Percentiles rank a stretch among this genome's conserved stretches.
These are phyloP conservation scores for Nicotiana tomentosiformis DNA, from an alignment of 257 asterid genomes.

Conservation along the genomic window DNA sequence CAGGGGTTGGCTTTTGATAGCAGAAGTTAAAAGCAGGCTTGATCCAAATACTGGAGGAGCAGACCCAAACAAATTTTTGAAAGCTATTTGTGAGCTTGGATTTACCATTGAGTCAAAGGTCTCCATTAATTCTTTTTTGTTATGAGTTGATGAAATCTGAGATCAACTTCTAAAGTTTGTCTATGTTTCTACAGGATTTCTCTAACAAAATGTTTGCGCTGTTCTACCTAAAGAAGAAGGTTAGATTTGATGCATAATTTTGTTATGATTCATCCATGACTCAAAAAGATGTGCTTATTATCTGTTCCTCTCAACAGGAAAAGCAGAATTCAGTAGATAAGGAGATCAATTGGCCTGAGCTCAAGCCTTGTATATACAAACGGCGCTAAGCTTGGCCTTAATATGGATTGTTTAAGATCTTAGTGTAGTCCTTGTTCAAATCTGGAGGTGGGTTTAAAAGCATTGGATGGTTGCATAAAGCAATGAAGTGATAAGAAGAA, in stretches of 20 bases:
- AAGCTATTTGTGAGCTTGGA: conserved; percentile 75
- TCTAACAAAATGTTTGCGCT: conserved; percentile 90
- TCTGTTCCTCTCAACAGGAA: background rate
- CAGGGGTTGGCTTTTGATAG: conserved; percentile 98
- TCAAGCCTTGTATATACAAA: conserved; percentile 12
- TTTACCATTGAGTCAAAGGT: conserved; percentile 66
- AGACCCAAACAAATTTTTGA: conserved; percentile 54
- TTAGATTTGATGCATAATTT: conserved; percentile 15
- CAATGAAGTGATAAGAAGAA: background rate
- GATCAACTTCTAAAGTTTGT: conserved; percentile 15
- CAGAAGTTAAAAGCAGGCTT: conserved; percentile 93
- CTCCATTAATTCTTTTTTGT: background rate
- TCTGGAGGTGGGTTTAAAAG: background rate
- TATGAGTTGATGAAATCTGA: background rate
- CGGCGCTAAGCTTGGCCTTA: conserved; percentile 6
- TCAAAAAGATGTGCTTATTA: background rate
- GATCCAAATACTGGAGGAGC: conserved; percentile 91
- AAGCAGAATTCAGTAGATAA: background rate
- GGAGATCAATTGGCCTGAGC: conserved; percentile 14
- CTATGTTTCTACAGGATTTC: conserved; percentile 59
- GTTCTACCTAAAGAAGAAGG: conserved; percentile 76
- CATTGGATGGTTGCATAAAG: background rate
- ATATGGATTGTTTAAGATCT: background rate
- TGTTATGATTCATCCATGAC: background rate
- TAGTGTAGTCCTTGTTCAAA: background rate